Conservation (phyloP, 352 stramenopile species). For the Phytophthora sp. region DNA sequence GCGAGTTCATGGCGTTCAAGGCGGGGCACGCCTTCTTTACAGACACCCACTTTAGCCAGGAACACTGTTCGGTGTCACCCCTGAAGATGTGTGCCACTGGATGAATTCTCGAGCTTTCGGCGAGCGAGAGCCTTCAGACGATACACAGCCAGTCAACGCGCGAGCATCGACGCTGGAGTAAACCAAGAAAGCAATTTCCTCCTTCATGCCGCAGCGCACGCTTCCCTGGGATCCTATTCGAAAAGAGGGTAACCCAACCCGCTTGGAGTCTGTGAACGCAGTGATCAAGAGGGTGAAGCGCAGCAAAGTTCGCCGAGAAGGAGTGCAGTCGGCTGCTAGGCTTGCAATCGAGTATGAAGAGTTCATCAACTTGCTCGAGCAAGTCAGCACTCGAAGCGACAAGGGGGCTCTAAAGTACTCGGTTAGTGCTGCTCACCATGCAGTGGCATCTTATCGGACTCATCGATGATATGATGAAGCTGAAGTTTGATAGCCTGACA, state of each 20-base stretch:
- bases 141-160: neutral
- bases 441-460: conserved; percentile 13
- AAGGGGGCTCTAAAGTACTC: neutral
- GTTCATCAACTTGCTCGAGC: conserved; percentile 1
- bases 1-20: no score
- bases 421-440: neutral
- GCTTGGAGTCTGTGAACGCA: conserved; percentile 7
- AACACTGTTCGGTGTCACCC: no score
- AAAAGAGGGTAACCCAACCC: neutral
- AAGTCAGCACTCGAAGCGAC: neutral
- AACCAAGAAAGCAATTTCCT: neutral
- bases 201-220: neutral
- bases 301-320: conserved; percentile 11
- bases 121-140: neutral
- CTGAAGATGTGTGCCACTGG: neutral
- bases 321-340: conserved; percentile 9
- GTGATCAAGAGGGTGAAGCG: conserved; percentile 21
- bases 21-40: no score
- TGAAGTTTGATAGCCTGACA: conserved; percentile 26
- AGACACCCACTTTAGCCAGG: no score
- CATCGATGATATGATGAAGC: conserved; percentile 27
- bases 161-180: neutral
- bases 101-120: neutral
- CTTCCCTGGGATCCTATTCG: neutral
- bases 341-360: conserved; percentile 16